Evolutionary conservation across 139 green algal genomes (phyloP), one percentile per base, ranked within the genome.

Genomic region (Chlorella vulgaris): DNA sequence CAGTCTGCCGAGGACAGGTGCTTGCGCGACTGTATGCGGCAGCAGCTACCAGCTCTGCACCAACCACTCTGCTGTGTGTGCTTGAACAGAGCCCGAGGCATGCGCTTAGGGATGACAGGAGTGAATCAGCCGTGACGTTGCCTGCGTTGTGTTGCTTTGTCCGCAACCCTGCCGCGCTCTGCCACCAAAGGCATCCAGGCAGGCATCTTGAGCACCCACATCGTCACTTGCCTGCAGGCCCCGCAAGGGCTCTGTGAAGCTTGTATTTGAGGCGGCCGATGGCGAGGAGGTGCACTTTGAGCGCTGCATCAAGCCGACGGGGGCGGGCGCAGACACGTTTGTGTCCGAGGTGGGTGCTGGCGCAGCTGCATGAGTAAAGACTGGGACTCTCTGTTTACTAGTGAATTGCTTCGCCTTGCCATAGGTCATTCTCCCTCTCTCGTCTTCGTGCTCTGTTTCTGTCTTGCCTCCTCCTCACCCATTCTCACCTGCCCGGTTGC

Each of bases 201-300:
- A n/a, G n/a, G n/a, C n/a, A n/a, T n/a, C 67, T 74, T 69, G n/a
- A 38, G 7, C 62, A n/a, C 26, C 62, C 62, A n/a, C 26, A 13
- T 31, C 28, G 29, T 42, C 21, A 2, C 7, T 63, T 4, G 28
- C 36, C 7, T 40, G 62, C 69, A 87, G 79, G 40, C 91, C 91
- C 2, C 83, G 79, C 39, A 65, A 82, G n/a, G 94, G 87, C 6
- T 88, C 79, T 26, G 95, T 98, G 0, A 94, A 87, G 80, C 90
- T 98, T 19, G 86, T 95, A 10, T 97, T 93, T 65, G 78, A 91
- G 50, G 86, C 83, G 35, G 60, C 79, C 0, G 80, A 93, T 1
- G 93, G 88, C 35, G 89, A 89, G 31, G 91, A 94, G 76, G 75
- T 98, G 10, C 55, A 84, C 26, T 98, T 98, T 66, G 84, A 83